These are phyloP conservation scores for Globisporangium paroecandrum DNA, from an alignment of 352 stramenopile genomes.

Conservation along the genomic window DNA sequence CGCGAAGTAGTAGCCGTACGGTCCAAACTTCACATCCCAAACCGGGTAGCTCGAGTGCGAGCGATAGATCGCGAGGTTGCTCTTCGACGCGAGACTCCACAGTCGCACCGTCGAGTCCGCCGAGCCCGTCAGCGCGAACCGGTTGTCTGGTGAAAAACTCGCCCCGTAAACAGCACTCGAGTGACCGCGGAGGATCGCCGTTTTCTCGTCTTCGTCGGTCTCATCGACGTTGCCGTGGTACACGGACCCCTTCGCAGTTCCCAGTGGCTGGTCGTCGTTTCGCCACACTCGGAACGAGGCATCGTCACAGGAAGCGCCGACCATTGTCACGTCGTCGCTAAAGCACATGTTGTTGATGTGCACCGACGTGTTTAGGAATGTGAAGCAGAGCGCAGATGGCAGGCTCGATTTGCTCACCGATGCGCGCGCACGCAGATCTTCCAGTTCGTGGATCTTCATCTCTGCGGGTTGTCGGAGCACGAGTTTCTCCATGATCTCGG, in stretches of 20 bases:
- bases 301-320: slow-evolving; percentile 69
- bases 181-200: slow-evolving; percentile 67
- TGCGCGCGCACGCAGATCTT: slow-evolving; percentile 58
- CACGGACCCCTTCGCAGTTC: slow-evolving; percentile 55
- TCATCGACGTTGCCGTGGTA: slow-evolving; percentile 48
- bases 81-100: slow-evolving; percentile 83
- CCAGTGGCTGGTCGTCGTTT: slow-evolving; percentile 74
- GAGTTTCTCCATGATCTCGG: slow-evolving; percentile 75
- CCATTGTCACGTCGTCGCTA: slow-evolving; percentile 73
- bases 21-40: slow-evolving; percentile 90
- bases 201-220: slow-evolving; percentile 69
- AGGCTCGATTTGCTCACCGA: slow-evolving; percentile 46
- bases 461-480: slow-evolving; percentile 61
- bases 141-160: slow-evolving; percentile 83
- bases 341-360: slow-evolving; percentile 85
- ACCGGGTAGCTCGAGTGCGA: slow-evolving; percentile 77
- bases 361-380: slow-evolving; percentile 68
- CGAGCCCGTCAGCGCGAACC: slow-evolving; percentile 78
- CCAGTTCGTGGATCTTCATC: slow-evolving; percentile 65
- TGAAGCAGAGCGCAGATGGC: slow-evolving; percentile 75
- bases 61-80: slow-evolving; percentile 73
- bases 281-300: slow-evolving; percentile 78
- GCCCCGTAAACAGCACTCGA: slow-evolving; percentile 82
- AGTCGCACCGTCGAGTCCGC: slow-evolving; percentile 79
- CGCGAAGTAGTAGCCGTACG: slow-evolving; percentile 94